Evolutionary conservation across 2,329 filamentous ascomycete genomes (phyloP), one percentile per base, ranked within the genome.

Genomic region (Neonectria faginata): DNA sequence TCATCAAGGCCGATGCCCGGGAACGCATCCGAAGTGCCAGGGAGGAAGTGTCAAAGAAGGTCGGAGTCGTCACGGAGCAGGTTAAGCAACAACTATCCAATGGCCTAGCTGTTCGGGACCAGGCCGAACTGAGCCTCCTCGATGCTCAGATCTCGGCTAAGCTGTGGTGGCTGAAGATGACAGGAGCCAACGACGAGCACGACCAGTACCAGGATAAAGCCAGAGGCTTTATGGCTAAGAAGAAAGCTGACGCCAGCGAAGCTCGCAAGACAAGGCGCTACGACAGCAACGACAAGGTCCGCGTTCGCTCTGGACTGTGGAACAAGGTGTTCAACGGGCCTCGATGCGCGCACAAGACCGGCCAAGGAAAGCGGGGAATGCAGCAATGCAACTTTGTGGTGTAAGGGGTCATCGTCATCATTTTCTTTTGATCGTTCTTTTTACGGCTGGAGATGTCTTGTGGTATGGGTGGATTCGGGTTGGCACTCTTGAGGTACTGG

Each of bases 111-210:
- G 65, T 79, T 2, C 76, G 80, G 54, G 76, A 82, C 8, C 80
- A 82, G 48, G 68, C 84, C 2, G 76, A 82, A 27, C 74, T 87
- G 5, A 76, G 78, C 1, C 67, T 89, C 10, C 76, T 88, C 29
- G 81, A 81, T 42, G 85, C 87, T 14, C 87, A 88, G 71, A 79
- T 90, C 27, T 79, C 79, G 47, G 87, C 87, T 14, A 87, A 84
- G 74, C 79, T 88, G 33, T 81, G 84, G 78, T 89, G 86, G 86
- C 77, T 89, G 54, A 84, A 82, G 73, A 54, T 87, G 33, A 84
- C 82, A 55, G 85, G 85, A 20, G 84, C 82, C 69, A 74, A 71
- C 3, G 79, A 82, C 16, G 84, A 86, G 68, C 78, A 83, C 56
- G 73, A 78, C 3, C 78, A 77, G 2, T 88, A 88, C 65, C 70